Evolutionary conservation across 441 rosid species (phyloP).

Genomic region (Lepidium campestre): DNA sequence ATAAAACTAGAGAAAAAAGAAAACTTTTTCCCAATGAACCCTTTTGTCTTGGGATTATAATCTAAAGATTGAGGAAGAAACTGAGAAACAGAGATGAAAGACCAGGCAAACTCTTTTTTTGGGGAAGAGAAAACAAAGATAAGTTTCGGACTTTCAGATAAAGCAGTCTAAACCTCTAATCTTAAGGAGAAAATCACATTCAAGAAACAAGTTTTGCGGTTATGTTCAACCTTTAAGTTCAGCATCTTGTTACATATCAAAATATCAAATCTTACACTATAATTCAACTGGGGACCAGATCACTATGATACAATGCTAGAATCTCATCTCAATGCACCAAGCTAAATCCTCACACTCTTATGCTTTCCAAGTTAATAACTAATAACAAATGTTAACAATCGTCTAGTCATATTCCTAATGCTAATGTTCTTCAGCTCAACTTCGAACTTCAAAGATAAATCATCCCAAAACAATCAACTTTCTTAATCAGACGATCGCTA

Average conservation of each 20-base stretch:
- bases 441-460: not conserved
- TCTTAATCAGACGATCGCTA: not conserved
- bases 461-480: not conserved
- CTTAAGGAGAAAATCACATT: not conserved
- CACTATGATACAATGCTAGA: not conserved
- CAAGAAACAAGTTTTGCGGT: not conserved
- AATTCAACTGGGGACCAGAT: not conserved
- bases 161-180: not conserved
- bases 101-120: conserved; percentile 6
- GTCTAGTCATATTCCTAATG: conserved; percentile 18
- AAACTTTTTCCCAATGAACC: not conserved
- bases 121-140: not conserved
- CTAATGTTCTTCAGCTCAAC: not conserved
- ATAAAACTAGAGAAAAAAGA: not conserved
- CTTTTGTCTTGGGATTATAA: not conserved
- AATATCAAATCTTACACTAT: not conserved
- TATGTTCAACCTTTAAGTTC: not conserved
- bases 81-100: conserved; percentile 17
- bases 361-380: not conserved
- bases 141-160: not conserved
- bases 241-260: not conserved
- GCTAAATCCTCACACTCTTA: not conserved
- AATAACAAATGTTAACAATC: not conserved
- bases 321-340: not conserved
- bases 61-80: conserved; percentile 3